These are phyloP conservation scores for Lentinula novae-zelandiae DNA, from an alignment of 1,284 basidiomycete species.

Conservation along the genomic window DNA sequence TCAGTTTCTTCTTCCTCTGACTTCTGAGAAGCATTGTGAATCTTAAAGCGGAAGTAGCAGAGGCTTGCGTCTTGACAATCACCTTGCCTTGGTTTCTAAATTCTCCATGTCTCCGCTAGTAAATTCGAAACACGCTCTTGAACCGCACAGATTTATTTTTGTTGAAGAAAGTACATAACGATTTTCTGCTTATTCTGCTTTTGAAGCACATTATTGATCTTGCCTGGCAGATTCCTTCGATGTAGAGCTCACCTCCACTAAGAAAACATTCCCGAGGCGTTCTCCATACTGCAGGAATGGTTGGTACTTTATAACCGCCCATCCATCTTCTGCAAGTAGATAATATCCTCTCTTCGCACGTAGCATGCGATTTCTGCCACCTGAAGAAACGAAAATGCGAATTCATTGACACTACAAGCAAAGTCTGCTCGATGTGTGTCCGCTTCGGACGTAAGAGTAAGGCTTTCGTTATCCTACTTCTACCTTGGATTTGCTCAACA, in stretches of 20 bases:
- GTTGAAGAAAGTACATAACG: not conserved
- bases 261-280: not conserved
- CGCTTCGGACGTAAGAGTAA: not conserved
- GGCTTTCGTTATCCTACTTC: too few species aligned
- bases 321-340: not conserved
- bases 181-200: not conserved
- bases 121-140: not conserved
- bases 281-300: not conserved
- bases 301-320: not conserved
- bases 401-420: not conserved
- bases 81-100: not conserved
- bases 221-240: not conserved
- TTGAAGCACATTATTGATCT: not conserved
- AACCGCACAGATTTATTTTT: not conserved
- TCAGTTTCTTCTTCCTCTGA: not conserved
- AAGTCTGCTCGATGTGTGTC: not conserved
- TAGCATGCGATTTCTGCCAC: not conserved
- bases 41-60: not conserved
- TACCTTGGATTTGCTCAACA: too few species aligned
- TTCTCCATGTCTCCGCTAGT: not conserved
- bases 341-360: not conserved
- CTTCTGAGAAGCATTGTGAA: not conserved
- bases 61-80: not conserved
- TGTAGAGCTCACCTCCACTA: not conserved
- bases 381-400: not conserved